Conservation (phyloP, 805 yeast species). For the Ogataea trehaloabstinens region DNA sequence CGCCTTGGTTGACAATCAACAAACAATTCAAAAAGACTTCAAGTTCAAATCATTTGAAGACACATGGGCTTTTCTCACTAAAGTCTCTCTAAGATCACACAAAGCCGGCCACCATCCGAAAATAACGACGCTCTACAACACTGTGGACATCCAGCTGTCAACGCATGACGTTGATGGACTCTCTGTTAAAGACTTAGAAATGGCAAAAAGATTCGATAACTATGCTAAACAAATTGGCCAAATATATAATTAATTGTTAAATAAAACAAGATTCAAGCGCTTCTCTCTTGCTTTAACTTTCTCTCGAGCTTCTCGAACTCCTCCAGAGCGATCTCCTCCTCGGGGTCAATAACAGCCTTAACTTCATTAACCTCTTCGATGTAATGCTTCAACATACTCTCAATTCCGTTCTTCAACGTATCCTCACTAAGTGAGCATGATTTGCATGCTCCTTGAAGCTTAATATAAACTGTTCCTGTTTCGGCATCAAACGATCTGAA, state of each 20-base stretch:
- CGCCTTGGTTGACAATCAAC: neutral
- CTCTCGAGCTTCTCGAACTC: conserved; percentile 85
- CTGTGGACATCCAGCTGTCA: conserved; percentile 50
- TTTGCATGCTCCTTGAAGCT: conserved; percentile 68
- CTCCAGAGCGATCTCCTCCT: conserved; percentile 59
- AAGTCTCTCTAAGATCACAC: conserved; percentile 57
- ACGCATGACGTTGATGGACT: conserved; percentile 63
- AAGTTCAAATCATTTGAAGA: conserved; percentile 51
- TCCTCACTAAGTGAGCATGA: conserved; percentile 68
- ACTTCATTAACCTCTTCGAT: conserved; percentile 66
- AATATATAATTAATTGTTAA: neutral
- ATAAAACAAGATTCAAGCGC: neutral
- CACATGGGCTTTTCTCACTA: conserved; percentile 66
- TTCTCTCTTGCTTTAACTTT: conserved; percentile 37
- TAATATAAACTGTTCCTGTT: conserved; percentile 55
- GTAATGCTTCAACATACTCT: conserved; percentile 67
- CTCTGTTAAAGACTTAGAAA: conserved; percentile 54
- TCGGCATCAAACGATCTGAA: conserved; percentile 58
- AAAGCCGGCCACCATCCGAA: conserved; percentile 69
- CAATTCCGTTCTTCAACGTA: conserved; percentile 67
- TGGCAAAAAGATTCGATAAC: conserved; percentile 50
- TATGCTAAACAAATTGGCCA: conserved; percentile 29
- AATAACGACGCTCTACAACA: conserved; percentile 59
- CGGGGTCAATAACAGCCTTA: conserved; percentile 37
- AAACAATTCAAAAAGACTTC: conserved; percentile 17